Percentiles rank a stretch among this genome's conserved stretches.
Conservation (phyloP, 108 stramenopile genomes). For the Poteriospumella lacustris region DNA sequence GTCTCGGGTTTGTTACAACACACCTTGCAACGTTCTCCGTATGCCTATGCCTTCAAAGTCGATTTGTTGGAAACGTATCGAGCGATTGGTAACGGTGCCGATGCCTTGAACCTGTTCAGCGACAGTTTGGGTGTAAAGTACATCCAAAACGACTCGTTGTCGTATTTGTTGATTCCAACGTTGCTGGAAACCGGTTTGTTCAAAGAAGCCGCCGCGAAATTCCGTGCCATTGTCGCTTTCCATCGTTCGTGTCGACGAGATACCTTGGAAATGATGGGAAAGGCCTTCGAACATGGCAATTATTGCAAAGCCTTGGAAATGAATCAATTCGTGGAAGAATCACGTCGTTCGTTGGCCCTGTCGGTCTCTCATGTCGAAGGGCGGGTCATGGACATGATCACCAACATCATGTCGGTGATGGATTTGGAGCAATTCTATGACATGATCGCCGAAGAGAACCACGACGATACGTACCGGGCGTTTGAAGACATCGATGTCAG, state of each 20-base stretch:
- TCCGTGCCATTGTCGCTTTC: neutral
- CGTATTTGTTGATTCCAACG: neutral
- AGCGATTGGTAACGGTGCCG: neutral
- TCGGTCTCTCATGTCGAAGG: too few relatives aligned
- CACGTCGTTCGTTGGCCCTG: neutral
- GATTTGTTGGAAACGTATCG: neutral
- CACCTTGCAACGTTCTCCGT: neutral
- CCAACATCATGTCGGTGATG: too few relatives aligned
- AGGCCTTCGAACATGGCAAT: neutral
- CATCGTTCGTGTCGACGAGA: neutral
- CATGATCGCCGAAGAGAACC: too few relatives aligned
- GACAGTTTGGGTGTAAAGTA: neutral
- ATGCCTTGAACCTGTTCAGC: neutral
- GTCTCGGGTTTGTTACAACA: neutral
- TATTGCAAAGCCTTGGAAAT: neutral
- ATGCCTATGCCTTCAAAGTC: neutral
- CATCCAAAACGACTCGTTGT: neutral
- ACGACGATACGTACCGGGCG: too few relatives aligned
- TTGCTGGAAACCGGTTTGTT: neutral
- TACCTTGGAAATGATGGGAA: neutral
- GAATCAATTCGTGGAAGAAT: neutral
- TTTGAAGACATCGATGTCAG: too few relatives aligned
- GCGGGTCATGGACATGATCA: too few relatives aligned
- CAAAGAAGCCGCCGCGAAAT: neutral
- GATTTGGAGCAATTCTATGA: too few relatives aligned